phyloP scores from a whole-genome alignment of 257 asterid species.

The Ophiorrhiza pumila region DNA sequence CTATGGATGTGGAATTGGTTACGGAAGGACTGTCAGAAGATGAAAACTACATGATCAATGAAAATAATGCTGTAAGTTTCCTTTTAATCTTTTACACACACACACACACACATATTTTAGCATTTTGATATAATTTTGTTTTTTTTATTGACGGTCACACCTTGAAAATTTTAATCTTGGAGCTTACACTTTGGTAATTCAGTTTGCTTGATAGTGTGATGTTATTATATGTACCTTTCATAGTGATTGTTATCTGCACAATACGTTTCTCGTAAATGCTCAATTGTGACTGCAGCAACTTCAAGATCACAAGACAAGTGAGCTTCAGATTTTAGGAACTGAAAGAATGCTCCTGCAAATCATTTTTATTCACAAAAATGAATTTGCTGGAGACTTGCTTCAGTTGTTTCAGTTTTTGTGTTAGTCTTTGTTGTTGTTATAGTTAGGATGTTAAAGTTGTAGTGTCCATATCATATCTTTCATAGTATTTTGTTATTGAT shows the following conservation, averaged over 20 bases:
- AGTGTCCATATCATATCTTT: not conserved
- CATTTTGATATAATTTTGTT: not conserved
- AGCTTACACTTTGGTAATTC: not conserved
- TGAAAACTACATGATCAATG: slow-evolving; percentile 53
- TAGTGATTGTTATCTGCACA: not conserved
- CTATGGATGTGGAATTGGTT: slow-evolving; percentile 76
- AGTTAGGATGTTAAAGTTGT: not conserved
- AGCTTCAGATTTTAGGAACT: not conserved
- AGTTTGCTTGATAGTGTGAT: not conserved
- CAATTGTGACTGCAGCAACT: not conserved
- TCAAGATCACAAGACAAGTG: not conserved
- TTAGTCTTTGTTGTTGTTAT: not conserved
- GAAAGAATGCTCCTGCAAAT: not conserved
- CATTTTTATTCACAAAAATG: not conserved
- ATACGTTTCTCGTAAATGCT: not conserved
- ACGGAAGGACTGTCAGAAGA: slow-evolving; percentile 59
- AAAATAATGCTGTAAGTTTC: slow-evolving; percentile 51
- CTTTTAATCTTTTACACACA: too few relatives aligned
- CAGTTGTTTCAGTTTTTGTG: not conserved
- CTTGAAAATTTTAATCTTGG: not conserved
- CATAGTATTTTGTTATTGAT: not conserved
- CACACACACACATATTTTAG: not conserved
- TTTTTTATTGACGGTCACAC: not conserved
- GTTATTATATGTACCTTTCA: not conserved
- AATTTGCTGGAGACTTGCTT: not conserved